These are phyloP conservation scores for Limonomyces culmigenus DNA, from an alignment of 1,284 basidiomycete genomes.

Conservation along the genomic window DNA sequence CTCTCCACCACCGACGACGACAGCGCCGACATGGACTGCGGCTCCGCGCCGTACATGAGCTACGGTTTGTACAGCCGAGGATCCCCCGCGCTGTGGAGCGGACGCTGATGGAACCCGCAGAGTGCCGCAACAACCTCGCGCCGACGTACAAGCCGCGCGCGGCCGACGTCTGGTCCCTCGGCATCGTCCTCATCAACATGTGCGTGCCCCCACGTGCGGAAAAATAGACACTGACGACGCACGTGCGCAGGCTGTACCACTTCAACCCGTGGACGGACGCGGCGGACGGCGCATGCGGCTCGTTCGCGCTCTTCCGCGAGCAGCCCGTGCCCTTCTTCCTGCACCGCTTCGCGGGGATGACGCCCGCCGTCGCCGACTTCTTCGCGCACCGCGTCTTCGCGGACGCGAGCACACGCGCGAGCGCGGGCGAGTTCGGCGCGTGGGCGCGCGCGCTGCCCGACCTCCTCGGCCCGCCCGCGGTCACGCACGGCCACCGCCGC, in stretches of 20 bases:
- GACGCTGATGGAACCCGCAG: constrained; percentile 14
- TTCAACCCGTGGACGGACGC: constrained; percentile 98
- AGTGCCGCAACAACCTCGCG: constrained; percentile 94
- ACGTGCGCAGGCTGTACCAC: constrained; percentile 72
- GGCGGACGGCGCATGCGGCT: constrained; percentile 53
- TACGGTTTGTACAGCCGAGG: constrained; percentile 45
- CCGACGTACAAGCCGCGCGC: constrained; percentile 87
- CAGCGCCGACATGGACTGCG: constrained; percentile 95
- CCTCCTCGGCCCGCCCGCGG: constrained; percentile 23
- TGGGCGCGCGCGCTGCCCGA: constrained; percentile 77
- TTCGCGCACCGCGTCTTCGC: constrained; percentile 80
- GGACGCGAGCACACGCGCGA: constrained; percentile 45
- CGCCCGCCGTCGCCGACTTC: constrained; percentile 71
- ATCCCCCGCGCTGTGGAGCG: constrained; percentile 3
- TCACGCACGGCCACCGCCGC: constrained; percentile 8
- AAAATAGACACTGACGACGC: neutral
- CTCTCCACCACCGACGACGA: constrained; percentile 80
- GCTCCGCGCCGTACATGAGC: constrained; percentile 98
- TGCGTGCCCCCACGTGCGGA: constrained; percentile 18
- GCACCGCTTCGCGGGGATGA: constrained; percentile 87
- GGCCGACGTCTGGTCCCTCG: constrained; percentile 97
- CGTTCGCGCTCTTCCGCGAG: constrained; percentile 72
- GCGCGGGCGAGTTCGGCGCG: constrained; percentile 70
- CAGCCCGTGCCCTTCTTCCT: constrained; percentile 79
- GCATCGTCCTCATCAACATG: constrained; percentile 98